Base-by-base conservation (phyloP, 495 filamentous ascomycete genomes). In the Platismatia glauca region DNA sequence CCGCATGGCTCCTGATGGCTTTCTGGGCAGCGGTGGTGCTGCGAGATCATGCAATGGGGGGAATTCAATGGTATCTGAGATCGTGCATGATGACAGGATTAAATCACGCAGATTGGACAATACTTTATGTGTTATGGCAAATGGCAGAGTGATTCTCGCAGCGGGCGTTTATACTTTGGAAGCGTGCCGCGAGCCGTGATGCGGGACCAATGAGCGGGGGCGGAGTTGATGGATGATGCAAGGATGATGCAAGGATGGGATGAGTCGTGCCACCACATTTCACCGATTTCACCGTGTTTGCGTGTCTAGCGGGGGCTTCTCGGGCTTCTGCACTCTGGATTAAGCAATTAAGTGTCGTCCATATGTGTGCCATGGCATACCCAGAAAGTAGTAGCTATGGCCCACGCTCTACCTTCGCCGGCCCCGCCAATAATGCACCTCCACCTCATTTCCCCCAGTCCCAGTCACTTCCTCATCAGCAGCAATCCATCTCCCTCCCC, bases 281-380 rank as follows among this genome's bases (percentile, higher is more conserved):
- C 46, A 27, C 46, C 24, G 46, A 53, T 33, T n/a, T 16, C 46
- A 27, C 46, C 24, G 46, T 4, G 46, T 50, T 50, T 50, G 46
- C 22, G 46, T 12, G 1, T 27, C 18, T 16, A 12, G 15, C 5
- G 7, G 44, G 44, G 44, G 9, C 44, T 22, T 48, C 1, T 48
- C 44, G 38, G 34, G 34, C 34, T 37, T 37, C 34, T 37, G 34
- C n/a, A n/a, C n/a, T n/a, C n/a, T 37, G 34, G 34, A 37, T 37
- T 37, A 37, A 37, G 4, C 11, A 37, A 37, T 37, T 37, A n/a
- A n/a, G n/a, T n/a, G n/a, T n/a, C n/a, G n/a, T n/a, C n/a, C n/a
- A n/a, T n/a, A n/a, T n/a, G n/a, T n/a, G n/a, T n/a, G 15, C 50
- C 50, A 53, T 53, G 50, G 50, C 50, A 53, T 53, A 53, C 50